Conservation (phyloP, 768 basidiomycete genomes). For the Infundibulicybe gibba region DNA sequence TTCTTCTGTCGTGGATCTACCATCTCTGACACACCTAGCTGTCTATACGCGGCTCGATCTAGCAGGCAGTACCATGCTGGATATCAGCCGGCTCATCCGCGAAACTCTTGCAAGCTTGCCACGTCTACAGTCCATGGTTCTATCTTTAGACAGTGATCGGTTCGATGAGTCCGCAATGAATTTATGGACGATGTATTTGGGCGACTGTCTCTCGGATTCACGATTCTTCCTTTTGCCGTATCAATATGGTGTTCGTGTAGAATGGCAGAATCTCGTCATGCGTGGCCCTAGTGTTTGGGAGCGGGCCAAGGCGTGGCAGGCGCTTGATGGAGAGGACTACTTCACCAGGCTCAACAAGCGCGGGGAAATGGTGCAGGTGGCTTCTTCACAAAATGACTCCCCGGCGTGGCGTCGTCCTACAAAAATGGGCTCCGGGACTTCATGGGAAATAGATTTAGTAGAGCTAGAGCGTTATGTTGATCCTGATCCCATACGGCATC, state of each 20-base stretch:
- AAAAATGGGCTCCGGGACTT: conserved; percentile 5
- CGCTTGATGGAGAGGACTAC: neutral
- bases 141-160: conserved; percentile 8
- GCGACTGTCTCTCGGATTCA: conserved; percentile 11
- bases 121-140: conserved; percentile 12
- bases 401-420: neutral
- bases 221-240: conserved; percentile 19
- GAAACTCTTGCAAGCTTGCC: conserved; percentile 12
- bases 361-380: neutral
- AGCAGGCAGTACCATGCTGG: conserved; percentile 9
- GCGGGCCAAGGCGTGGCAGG: conserved; percentile 10
- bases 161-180: conserved; percentile 2
- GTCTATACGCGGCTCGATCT: conserved; percentile 23
- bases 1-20: conserved; percentile 26
- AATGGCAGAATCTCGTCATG: conserved; percentile 17
- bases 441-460: conserved; percentile 23
- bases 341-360: neutral
- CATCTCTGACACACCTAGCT: conserved; percentile 28
- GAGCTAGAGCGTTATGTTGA: conserved; percentile 16
- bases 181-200: conserved; percentile 12
- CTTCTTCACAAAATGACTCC: neutral
- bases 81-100: conserved; percentile 11
- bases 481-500: conserved; percentile 11
- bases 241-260: conserved; percentile 13
- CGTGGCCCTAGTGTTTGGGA: conserved; percentile 14